Base-by-base conservation (phyloP, 1,284 basidiomycete species). In the Ganoderma multipileum region DNA sequence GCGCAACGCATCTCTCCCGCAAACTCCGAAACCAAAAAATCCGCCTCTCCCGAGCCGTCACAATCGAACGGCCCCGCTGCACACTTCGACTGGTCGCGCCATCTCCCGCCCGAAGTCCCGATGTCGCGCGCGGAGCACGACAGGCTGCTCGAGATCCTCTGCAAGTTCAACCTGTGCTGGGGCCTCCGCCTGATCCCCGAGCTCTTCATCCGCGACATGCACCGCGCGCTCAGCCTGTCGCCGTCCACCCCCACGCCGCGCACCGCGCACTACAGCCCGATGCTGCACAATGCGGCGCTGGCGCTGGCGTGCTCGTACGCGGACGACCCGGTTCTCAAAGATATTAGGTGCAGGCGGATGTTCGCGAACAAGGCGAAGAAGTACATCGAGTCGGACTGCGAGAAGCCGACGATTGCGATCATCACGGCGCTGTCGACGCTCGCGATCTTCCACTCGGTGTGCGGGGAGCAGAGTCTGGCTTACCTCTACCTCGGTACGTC, bases 251-350 rank as follows among this genome's bases (percentile, higher is more conserved):
- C 81, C 0, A 80, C 82, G 9, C 81, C 84, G 0, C 84, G 85
- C 63, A 85, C 86, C 0, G 83, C 88, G 0, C 86, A 89, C 72
- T 93, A 92, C 79, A 90, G 89, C 1, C 89, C 90, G 0, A 88
- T 92, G 83, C 81, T 92, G 3, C 91, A 93, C 79, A 92, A 92
- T 73, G 83, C 88, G 3, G 79, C 91, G 0, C 80, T 93, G 9
- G 83, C 90, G 1, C 79, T 93, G 33, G 89, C 86, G 1, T 80
- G 86, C 0, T 85, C 86, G 0, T 91, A 87, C 73, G 85, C 88
- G 3, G 86, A 90, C 63, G 84, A 90, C 55, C 85, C 86, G 1
- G 73, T 78, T 26, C 80, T 90, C 44, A 81, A 84, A 9, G 82
- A 85, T 54, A 76, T 82, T 20, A 80, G 81, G 42, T 81, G 84